Base-by-base conservation (phyloP, 129 eudicot genomes). In the Helichrysum umbraculigerum region DNA sequence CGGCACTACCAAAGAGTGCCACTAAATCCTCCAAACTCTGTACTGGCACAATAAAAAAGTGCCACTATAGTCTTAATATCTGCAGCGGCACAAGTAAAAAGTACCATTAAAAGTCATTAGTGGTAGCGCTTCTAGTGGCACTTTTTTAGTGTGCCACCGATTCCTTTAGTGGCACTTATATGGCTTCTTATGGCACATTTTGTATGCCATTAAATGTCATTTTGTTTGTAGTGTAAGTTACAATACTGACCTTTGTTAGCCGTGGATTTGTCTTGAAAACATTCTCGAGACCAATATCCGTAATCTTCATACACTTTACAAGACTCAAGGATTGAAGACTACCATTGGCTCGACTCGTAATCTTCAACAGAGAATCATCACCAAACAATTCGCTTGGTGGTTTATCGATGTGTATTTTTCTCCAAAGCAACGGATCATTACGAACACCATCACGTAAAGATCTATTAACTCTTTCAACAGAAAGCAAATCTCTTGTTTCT, bases 381-480 rank as follows among this genome's bases (percentile, higher is more conserved):
- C 72, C 78, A 64, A 92, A 80, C 50, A 63, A 77, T 4, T 73
- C 47, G 25, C 71, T 81, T 34, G 76, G 63, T 8, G 90, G 87
- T 66, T 71, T 66, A 63, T 76, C 85, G 71, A 89, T 81, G 17
- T 74, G 75, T 66, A 89, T 58, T 34, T 59, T 86, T 68, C 74
- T 82, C 98, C 98, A 92, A 3, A 89, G 32, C 67, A 82, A 79
- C 4, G 92, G 83, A 80, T 92, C 89, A 35, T 78, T 42, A 69
- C 64, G 85, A 67, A 92, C 93, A 33, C 78, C 83, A 81, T 85
- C 86, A 4, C 84, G 74, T 60, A 87, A 83, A 10, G 88, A 80
- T 77, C 78, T 87, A 79, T 93, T 84, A 61, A 92, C 98, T 59
- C 83, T 56, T 89, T 92, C 96, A 73, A 89, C 86, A 21, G 89